Conservation (phyloP, 768 basidiomycete species). For the Hirschioporus abietinus region DNA sequence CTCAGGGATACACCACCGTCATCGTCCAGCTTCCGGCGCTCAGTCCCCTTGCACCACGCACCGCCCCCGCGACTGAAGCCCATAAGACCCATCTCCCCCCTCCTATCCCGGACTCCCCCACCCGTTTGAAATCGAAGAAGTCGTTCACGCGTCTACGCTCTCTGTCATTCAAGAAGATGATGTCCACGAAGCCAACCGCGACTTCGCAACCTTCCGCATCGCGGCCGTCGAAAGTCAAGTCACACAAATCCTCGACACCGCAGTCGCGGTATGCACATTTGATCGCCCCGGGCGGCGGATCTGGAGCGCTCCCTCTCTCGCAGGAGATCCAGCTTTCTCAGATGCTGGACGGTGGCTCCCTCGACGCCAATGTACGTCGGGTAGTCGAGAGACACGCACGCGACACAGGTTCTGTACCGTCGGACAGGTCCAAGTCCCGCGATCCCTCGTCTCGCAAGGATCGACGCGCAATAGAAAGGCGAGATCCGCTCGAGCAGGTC, state of each 20-base stretch:
- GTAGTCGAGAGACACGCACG: slow-evolving; percentile 49
- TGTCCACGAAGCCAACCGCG: slow-evolving; percentile 12
- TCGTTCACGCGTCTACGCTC: slow-evolving; percentile 32
- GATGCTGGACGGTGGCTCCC: slow-evolving; percentile 57
- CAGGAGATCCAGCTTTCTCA: slow-evolving; percentile 69
- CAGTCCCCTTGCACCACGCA: neutral
- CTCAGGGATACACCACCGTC: slow-evolving; percentile 60
- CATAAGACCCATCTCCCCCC: slow-evolving; percentile 40
- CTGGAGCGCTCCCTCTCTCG: slow-evolving; percentile 45
- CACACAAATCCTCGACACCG: slow-evolving; percentile 37
- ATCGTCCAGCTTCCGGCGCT: slow-evolving; percentile 37
- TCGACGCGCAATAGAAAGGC: slow-evolving; percentile 8
- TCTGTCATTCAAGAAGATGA: slow-evolving; percentile 14
- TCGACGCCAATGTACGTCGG: slow-evolving; percentile 49
- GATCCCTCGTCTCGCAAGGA: neutral
- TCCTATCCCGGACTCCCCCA: slow-evolving; percentile 14
- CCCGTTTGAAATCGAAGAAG: slow-evolving; percentile 12
- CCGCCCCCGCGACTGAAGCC: slow-evolving; percentile 16
- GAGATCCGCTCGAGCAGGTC: slow-evolving; percentile 17
- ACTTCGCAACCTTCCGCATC: slow-evolving; percentile 5
- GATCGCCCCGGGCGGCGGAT: slow-evolving; percentile 8
- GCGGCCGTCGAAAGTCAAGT: slow-evolving; percentile 11
- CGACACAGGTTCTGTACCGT: neutral
- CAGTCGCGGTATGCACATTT: slow-evolving; percentile 3
- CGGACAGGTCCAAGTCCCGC: too few relatives aligned